A percentile compares a stretch with the other conserved stretches of the same genome.
Conservation (phyloP, 2,329 filamentous ascomycete genomes). For the Aspergillus pseudotamarii region DNA sequence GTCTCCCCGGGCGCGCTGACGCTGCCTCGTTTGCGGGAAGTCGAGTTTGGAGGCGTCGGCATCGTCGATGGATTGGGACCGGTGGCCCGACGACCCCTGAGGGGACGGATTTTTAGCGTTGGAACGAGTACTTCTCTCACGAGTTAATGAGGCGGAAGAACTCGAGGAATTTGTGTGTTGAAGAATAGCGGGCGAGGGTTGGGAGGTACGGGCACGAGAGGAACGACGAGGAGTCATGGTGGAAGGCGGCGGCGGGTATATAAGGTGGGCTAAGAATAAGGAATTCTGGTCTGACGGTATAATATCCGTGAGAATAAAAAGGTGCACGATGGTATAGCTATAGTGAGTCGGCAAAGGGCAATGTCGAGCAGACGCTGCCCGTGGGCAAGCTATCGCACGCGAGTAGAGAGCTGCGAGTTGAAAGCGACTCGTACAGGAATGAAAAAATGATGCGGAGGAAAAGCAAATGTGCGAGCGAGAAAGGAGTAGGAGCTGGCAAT, state of each 20-base stretch:
- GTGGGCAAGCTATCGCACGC: slow-evolving; percentile 29
- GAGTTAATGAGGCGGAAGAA: slow-evolving; percentile 69
- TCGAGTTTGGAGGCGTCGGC: slow-evolving; percentile 59
- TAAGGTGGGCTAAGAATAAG: slow-evolving; percentile 18
- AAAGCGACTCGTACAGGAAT: slow-evolving; percentile 23
- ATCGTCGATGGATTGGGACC: slow-evolving; percentile 58
- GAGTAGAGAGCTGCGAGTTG: slow-evolving; percentile 24
- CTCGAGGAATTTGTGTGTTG: slow-evolving; percentile 79
- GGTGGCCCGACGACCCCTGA: slow-evolving; percentile 69
- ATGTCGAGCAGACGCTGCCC: slow-evolving; percentile 18
- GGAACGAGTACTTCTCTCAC: slow-evolving; percentile 74
- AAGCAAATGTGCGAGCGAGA: slow-evolving; percentile 14
- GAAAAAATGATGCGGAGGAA: slow-evolving; percentile 16
- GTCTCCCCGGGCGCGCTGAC: slow-evolving; percentile 73
- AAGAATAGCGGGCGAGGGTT: slow-evolving; percentile 68
- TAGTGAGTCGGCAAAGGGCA: slow-evolving; percentile 8
- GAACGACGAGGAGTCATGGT: slow-evolving; percentile 79
- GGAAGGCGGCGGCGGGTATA: slow-evolving; percentile 15
- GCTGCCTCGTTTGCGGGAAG: slow-evolving; percentile 71
- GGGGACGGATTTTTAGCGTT: slow-evolving; percentile 73
- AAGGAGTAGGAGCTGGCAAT: slow-evolving; percentile 26
- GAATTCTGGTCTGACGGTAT: slow-evolving; percentile 9
- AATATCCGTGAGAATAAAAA: slow-evolving; percentile 7
- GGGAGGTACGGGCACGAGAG: slow-evolving; percentile 81
- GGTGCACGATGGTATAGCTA: slow-evolving; percentile 8